Evolutionary conservation across 2,329 filamentous ascomycete species (phyloP).

Genomic region (Plenodomus biglobosus): DNA sequence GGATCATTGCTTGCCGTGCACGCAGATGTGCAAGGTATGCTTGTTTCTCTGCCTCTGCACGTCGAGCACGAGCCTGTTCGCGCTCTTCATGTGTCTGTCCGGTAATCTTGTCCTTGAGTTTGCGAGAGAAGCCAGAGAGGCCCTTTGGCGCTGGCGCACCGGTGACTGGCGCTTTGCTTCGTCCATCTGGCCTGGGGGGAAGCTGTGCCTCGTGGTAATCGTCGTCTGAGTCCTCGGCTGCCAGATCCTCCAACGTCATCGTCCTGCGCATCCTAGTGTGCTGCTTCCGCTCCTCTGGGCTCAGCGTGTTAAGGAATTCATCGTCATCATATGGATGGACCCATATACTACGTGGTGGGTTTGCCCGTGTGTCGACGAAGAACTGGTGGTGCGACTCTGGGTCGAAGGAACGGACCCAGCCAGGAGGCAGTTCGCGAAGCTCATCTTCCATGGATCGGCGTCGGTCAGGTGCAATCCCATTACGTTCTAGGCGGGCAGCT

Average conservation of each 20-base stretch:
- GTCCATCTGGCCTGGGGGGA: constrained; percentile 12
- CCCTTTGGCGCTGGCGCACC: constrained; percentile 33
- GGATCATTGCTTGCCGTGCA: constrained; percentile 54
- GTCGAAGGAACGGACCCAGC: constrained; percentile 62
- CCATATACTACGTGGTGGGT: constrained; percentile 62
- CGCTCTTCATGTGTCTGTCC: constrained; percentile 59
- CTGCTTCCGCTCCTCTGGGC: constrained; percentile 53
- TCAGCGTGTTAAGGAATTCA: constrained; percentile 53
- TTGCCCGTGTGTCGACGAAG: constrained; percentile 60
- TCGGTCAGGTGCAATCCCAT: constrained; percentile 56
- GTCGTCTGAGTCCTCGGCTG: constrained; percentile 46
- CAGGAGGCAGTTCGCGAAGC: constrained; percentile 54
- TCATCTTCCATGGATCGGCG: constrained; percentile 66
- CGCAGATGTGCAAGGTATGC: constrained; percentile 57
- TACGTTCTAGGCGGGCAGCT: constrained; percentile 42
- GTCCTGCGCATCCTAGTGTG: constrained; percentile 45
- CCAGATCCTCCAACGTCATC: constrained; percentile 49
- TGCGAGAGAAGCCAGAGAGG: constrained; percentile 54
- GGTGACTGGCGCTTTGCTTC: constrained; percentile 6
- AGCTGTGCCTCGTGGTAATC: constrained; percentile 18
- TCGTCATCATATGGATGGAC: constrained; percentile 64
- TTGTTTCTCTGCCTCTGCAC: constrained; percentile 54
- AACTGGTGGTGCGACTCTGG: constrained; percentile 59
- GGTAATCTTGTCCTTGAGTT: constrained; percentile 62
- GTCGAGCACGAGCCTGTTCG: constrained; percentile 48